phyloP scores from a whole-genome alignment of 2,329 filamentous ascomycete genomes.

The Botryotinia globosa region DNA sequence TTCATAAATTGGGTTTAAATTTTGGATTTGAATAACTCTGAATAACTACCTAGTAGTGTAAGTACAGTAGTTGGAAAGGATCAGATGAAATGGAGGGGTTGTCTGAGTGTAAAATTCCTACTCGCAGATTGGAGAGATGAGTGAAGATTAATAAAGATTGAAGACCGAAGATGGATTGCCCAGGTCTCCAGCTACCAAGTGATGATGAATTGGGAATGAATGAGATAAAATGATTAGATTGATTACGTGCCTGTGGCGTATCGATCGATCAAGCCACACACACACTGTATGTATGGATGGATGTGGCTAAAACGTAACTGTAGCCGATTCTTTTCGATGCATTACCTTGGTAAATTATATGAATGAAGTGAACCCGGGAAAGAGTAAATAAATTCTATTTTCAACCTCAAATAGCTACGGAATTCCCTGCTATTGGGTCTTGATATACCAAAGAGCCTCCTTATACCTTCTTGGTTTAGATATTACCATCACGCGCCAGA shows the following conservation, averaged over 20 bases:
- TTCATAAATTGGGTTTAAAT: not conserved
- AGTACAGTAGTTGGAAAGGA: not conserved
- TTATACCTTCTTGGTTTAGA: conserved; percentile 4
- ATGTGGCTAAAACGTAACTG: conserved; percentile 10
- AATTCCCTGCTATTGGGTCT: conserved; percentile 15
- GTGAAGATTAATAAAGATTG: not conserved
- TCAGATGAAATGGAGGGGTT: conserved; percentile 3
- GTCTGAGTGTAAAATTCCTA: not conserved
- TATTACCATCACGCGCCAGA: not conserved
- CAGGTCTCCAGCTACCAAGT: not conserved
- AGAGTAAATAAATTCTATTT: conserved; percentile 18
- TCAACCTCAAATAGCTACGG: conserved; percentile 8
- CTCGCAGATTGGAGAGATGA: not conserved
- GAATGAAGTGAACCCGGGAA: conserved; percentile 12
- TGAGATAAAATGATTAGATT: not conserved
- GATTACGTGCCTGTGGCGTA: not conserved
- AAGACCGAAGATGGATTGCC: not conserved
- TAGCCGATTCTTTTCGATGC: conserved; percentile 6
- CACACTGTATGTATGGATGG: too few species aligned
- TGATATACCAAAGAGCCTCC: not conserved
- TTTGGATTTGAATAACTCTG: not conserved
- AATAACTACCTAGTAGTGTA: not conserved
- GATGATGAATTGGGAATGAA: conserved; percentile 1
- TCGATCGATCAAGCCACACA: conserved; percentile 2
- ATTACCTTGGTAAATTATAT: conserved; percentile 21